Evolutionary conservation across 352 stramenopile species (phyloP).

Genomic region (Globisporangium takayamanum): DNA sequence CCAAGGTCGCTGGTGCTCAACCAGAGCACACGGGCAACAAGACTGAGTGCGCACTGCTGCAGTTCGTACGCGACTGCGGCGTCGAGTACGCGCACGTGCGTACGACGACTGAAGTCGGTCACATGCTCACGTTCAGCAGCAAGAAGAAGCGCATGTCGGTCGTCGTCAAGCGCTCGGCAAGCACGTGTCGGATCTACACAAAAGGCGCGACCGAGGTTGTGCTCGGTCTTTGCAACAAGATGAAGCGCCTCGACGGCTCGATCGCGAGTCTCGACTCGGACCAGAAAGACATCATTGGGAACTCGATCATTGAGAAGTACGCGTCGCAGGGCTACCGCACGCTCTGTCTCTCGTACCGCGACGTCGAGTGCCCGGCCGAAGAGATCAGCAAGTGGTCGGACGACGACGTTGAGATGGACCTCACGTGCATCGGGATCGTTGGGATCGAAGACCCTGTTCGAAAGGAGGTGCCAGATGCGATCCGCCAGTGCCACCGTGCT

Average conservation of each 20-base stretch:
- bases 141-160: slow-evolving; percentile 83
- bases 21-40: slow-evolving; percentile 81
- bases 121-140: slow-evolving; percentile 82
- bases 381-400: slow-evolving; percentile 66
- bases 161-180: slow-evolving; percentile 39
- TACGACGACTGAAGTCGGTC: slow-evolving; percentile 40
- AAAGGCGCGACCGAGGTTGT: slow-evolving; percentile 77
- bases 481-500: slow-evolving; percentile 89
- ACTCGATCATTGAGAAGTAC: slow-evolving; percentile 68
- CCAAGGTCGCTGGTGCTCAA: slow-evolving; percentile 40
- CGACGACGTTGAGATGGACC: slow-evolving; percentile 79
- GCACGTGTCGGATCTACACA: slow-evolving; percentile 62
- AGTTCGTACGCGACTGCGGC: slow-evolving; percentile 64
- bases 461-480: slow-evolving; percentile 89
- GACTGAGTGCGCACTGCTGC: slow-evolving; percentile 69
- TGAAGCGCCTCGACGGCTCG: slow-evolving; percentile 60
- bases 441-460: slow-evolving; percentile 94
- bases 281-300: slow-evolving; percentile 62
- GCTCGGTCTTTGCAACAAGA: slow-evolving; percentile 56
- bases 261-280: slow-evolving; percentile 36
- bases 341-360: slow-evolving; percentile 79
- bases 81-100: slow-evolving; percentile 55
- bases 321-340: slow-evolving; percentile 79
- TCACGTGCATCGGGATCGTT: slow-evolving; percentile 87
- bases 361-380: slow-evolving; percentile 56